Percentiles rank a stretch among this genome's conserved stretches.
phyloP scores from a whole-genome alignment of 1,284 basidiomycete genomes.

The Apiotrichum veenhuisii region DNA sequence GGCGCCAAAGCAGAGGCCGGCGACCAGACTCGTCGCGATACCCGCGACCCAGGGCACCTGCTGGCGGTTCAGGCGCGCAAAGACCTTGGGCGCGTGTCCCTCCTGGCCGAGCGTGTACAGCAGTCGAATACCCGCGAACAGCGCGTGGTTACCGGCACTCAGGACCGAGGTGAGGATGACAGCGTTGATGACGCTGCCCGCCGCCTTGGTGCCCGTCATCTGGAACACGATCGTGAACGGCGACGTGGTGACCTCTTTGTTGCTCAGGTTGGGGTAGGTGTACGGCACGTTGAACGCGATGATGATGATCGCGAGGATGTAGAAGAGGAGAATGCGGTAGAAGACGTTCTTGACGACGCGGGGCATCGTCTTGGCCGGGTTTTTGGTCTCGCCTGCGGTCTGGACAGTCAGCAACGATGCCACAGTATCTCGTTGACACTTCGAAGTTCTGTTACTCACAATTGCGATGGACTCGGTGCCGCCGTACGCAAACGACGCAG shows the following conservation, averaged over 20 bases:
- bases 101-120: slow-evolving; percentile 55
- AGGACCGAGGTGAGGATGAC: slow-evolving; percentile 56
- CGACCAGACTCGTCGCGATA: slow-evolving; percentile 37
- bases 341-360: slow-evolving; percentile 72
- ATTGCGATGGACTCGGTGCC: slow-evolving; percentile 49
- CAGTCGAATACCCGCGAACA: slow-evolving; percentile 56
- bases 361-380: slow-evolving; percentile 69
- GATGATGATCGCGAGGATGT: slow-evolving; percentile 59
- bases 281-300: slow-evolving; percentile 76
- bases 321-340: slow-evolving; percentile 67
- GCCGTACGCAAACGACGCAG: slow-evolving; percentile 24
- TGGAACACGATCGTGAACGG: slow-evolving; percentile 71
- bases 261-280: slow-evolving; percentile 59
- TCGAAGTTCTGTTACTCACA: not conserved
- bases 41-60: slow-evolving; percentile 69
- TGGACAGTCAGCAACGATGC: too few species aligned
- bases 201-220: slow-evolving; percentile 66
- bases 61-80: slow-evolving; percentile 61
- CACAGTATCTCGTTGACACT: too few species aligned
- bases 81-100: slow-evolving; percentile 54
- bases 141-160: slow-evolving; percentile 57
- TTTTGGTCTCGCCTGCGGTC: slow-evolving; percentile 52
- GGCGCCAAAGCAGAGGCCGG: slow-evolving; percentile 57
- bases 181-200: slow-evolving; percentile 66
- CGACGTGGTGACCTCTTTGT: slow-evolving; percentile 62